A percentile compares a stretch with the other conserved stretches of the same genome.
phyloP scores from a whole-genome alignment of 164 flowering plant genomes.

The Taxillus chinensis region DNA sequence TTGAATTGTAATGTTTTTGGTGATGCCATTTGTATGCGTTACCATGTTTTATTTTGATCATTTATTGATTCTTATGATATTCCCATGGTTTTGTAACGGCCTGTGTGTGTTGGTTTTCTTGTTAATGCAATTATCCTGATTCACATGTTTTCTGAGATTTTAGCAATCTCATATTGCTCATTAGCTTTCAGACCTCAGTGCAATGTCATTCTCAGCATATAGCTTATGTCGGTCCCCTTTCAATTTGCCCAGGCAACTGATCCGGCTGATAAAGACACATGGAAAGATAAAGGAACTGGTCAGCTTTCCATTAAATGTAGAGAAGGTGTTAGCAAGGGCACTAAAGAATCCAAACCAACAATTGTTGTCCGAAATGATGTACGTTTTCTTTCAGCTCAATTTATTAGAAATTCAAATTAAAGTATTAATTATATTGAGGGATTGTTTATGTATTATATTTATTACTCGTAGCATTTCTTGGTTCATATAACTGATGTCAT shows the following conservation, averaged over 20 bases:
- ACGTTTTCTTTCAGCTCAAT: constrained; percentile 18
- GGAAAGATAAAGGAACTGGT: constrained; percentile 94
- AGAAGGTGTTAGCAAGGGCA: constrained; percentile 73
- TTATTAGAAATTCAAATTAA: not conserved
- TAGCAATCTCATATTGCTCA: too few species aligned
- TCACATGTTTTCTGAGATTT: too few species aligned
- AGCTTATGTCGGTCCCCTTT: constrained; percentile 3
- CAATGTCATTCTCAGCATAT: not conserved
- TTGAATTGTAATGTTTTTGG: too few species aligned
- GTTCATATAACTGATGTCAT: too few species aligned
- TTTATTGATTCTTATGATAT: too few species aligned
- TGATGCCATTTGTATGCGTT: too few species aligned
- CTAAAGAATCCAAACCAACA: constrained; percentile 87
- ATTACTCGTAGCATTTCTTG: not conserved
- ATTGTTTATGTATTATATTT: not conserved
- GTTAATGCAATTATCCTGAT: too few species aligned
- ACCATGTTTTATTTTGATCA: too few species aligned
- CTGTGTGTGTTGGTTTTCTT: too few species aligned
- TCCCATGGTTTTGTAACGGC: too few species aligned
- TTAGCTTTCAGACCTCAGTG: too few species aligned
- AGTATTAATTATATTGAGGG: not conserved
- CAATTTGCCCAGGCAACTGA: constrained; percentile 55
- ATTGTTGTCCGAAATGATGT: constrained; percentile 87
- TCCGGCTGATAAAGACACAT: constrained; percentile 69
- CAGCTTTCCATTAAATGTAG: constrained; percentile 79